Evolutionary conservation across 2,329 filamentous ascomycete genomes (phyloP), one percentile per base, ranked within the genome.

Genomic region (Penicillium sp.): DNA sequence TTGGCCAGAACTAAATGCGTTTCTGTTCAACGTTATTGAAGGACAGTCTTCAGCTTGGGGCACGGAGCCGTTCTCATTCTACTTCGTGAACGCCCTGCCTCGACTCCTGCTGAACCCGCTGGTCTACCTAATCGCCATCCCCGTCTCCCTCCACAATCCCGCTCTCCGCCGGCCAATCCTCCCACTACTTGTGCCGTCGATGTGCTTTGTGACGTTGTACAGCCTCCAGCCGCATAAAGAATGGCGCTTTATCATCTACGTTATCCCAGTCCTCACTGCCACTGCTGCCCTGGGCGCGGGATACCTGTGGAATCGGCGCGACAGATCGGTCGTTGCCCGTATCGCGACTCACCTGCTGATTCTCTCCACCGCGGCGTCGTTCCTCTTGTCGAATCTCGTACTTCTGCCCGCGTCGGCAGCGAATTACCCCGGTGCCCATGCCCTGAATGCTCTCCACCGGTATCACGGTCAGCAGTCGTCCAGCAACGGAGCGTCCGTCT

Each of bases 221-320:
- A 96, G 92, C 63, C 69, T 92, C 53, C 90, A 96, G 62, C 93
- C 94, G 0, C 95, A 99, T 79, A 99, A 99, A 74, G 95, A 99
- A 78, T 90, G 92, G 74, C 90, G 95, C 17, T 99, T 99, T 81
- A 88, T 99, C 67, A 87, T 98, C 69, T 98, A 98, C 77, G 83
- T 87, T 54, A 83, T 96, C 25, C 95, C 95, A 0, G 83, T 89
- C 0, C 79, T 98, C 34, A 96, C 93, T 0, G 89, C 89, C 11
- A 85, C 88, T 2, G 89, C 92, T 0, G 88, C 91, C 3, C 82
- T 91, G 4, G 88, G 88, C 20, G 91, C 92, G 14, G 84, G 86
- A 57, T 88, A 87, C 75, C 78, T 96, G 64, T 90, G 86, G 78
- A 82, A 80, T 0, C 87, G 89, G 42, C 81, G 85, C n/a, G 70